Evolutionary conservation across 1,139 yeast species (phyloP).

Genomic region (Candida pseudoviswanathii): DNA sequence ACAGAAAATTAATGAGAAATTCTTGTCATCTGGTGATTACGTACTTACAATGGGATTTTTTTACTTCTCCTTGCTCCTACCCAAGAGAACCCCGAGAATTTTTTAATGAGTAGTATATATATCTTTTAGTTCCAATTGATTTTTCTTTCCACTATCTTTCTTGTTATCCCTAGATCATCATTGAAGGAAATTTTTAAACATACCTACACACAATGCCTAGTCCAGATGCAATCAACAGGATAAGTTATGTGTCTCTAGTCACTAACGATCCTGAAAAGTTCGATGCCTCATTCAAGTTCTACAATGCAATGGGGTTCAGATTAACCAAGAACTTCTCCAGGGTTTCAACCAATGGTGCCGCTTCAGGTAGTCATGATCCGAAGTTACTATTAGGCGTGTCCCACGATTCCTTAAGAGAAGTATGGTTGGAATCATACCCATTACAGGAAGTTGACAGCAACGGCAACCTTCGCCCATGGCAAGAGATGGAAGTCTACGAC

Average conservation of each 20-base stretch:
- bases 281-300: constrained; percentile 51
- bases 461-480: constrained; percentile 59
- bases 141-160: neutral
- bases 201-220: constrained; percentile 10
- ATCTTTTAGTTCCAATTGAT: neutral
- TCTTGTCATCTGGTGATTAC: constrained; percentile 7
- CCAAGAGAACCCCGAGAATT: constrained; percentile 1
- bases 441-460: constrained; percentile 49
- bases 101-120: neutral
- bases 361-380: constrained; percentile 30
- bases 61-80: neutral
- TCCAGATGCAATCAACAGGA: constrained; percentile 20
- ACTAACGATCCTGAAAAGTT: constrained; percentile 54
- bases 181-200: neutral
- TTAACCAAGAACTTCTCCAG: constrained; percentile 57
- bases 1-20: neutral
- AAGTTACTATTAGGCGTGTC: constrained; percentile 54
- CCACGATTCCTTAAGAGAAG: constrained; percentile 63
- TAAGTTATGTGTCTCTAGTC: constrained; percentile 58
- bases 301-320: constrained; percentile 58
- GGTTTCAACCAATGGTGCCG: constrained; percentile 43
- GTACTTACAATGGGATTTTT: neutral
- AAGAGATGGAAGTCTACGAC: constrained; percentile 55
- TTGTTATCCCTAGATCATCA: neutral
- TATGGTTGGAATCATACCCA: constrained; percentile 74